A percentile compares a stretch with the other conserved stretches of the same genome.
Conservation (phyloP, 768 basidiomycete species). For the Albatrellus ellisii region DNA sequence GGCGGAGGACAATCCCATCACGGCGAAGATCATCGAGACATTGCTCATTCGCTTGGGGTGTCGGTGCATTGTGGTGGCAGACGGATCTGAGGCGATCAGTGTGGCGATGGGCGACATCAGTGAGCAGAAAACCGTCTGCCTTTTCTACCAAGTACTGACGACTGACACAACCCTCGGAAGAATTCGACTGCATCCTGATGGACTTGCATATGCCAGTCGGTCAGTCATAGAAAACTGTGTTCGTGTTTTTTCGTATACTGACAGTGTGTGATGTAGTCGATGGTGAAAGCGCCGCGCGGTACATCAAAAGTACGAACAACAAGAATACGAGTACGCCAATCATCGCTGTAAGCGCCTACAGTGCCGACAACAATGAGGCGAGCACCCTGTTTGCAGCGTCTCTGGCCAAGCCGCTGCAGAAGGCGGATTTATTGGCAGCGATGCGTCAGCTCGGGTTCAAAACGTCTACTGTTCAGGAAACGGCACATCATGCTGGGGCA, state of each 20-base stretch:
- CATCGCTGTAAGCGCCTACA: constrained; percentile 83
- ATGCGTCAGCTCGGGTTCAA: constrained; percentile 89
- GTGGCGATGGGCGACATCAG: constrained; percentile 97
- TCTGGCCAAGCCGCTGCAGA: constrained; percentile 81
- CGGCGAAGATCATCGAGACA: constrained; percentile 94
- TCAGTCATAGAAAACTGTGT: constrained; percentile 31
- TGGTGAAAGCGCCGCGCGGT: constrained; percentile 91
- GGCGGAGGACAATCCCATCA: constrained; percentile 97
- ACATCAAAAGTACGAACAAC: constrained; percentile 94
- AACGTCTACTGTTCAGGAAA: constrained; percentile 57
- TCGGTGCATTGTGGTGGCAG: constrained; percentile 88
- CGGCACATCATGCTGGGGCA: background rate
- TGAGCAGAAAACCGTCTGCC: constrained; percentile 35
- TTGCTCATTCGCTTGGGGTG: constrained; percentile 88
- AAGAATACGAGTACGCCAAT: constrained; percentile 91
- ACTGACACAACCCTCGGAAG: constrained; percentile 29
- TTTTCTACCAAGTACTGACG: background rate
- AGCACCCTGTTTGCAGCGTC: constrained; percentile 69
- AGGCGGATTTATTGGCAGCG: constrained; percentile 63
- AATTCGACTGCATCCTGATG: constrained; percentile 94
- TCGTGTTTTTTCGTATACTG: too few species aligned
- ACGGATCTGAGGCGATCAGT: constrained; percentile 94
- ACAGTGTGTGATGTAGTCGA: constrained; percentile 43
- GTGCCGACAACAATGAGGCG: constrained; percentile 48
- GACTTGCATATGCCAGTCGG: constrained; percentile 91